Percentiles rank a stretch among this genome's conserved stretches.
Conservation (phyloP, 140 eudicot species). For the Oenanthe javanica region DNA sequence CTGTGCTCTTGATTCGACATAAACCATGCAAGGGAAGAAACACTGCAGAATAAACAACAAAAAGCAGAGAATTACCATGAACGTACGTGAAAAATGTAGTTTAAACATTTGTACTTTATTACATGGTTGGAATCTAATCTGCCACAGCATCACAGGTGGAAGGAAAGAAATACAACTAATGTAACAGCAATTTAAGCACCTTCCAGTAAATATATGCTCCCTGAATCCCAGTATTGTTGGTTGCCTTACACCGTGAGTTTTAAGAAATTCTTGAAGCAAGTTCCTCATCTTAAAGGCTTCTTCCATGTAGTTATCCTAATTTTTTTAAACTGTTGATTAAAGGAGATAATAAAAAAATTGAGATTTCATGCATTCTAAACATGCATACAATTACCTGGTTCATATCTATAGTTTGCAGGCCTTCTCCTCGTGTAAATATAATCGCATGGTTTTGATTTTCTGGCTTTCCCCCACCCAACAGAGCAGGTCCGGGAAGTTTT, state of each 20-base stretch:
- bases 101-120: neutral
- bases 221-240: constrained; percentile 98
- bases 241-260: constrained; percentile 75
- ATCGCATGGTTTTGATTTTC: constrained; percentile 98
- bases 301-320: constrained; percentile 97
- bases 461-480: constrained; percentile 98
- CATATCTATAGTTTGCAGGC: constrained; percentile 98
- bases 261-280: constrained; percentile 86
- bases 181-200: constrained; percentile 35
- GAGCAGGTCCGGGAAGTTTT: constrained; percentile 92
- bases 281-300: constrained; percentile 97
- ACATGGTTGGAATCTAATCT: neutral
- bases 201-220: constrained; percentile 98
- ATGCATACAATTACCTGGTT: constrained; percentile 55
- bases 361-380: neutral
- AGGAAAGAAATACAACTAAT: neutral
- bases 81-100: neutral
- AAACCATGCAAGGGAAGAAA: constrained; percentile 96
- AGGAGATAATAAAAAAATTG: constrained; percentile 11
- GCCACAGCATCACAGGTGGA: neutral
- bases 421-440: constrained; percentile 98
- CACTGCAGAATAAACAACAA: constrained; percentile 38
- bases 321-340: constrained; percentile 3
- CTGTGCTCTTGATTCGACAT: constrained; percentile 97
- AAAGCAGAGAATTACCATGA: neutral